Evolutionary conservation across 306 rosid genomes (phyloP).

Genomic region (Dryas drummondii): DNA sequence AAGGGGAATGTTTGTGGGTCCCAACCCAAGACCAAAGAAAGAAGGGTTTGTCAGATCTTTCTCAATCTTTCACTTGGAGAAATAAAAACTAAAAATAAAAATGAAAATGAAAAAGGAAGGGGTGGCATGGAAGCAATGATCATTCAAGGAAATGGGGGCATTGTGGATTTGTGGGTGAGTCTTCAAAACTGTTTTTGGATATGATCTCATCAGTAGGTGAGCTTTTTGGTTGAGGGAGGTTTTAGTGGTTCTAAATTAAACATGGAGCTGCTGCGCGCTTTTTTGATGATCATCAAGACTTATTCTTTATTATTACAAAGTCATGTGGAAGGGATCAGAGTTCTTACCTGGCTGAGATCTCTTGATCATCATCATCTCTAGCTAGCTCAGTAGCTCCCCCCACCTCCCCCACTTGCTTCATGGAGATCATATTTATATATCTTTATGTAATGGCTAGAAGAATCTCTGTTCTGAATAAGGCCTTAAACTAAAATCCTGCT

Average conservation of each 20-base stretch:
- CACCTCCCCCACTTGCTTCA: not conserved
- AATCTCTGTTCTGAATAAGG: constrained; percentile 12
- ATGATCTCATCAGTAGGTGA: constrained; percentile 16
- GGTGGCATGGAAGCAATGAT: constrained; percentile 45
- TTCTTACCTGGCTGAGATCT: not conserved
- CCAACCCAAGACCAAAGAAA: constrained; percentile 26
- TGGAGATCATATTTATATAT: not conserved
- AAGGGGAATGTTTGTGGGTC: constrained; percentile 63
- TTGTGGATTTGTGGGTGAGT: constrained; percentile 28
- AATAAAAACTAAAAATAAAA: not conserved
- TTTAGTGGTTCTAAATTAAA: not conserved
- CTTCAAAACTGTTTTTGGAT: constrained; percentile 31
- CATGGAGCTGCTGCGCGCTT: not conserved
- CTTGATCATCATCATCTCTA: not conserved
- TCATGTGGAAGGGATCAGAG: not conserved
- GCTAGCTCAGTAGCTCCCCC: not conserved
- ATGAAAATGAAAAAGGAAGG: constrained; percentile 2
- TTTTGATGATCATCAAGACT: not conserved
- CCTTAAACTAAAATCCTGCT: constrained; percentile 9
- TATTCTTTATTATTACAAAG: not conserved
- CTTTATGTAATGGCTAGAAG: constrained; percentile 12
- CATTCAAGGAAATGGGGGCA: constrained; percentile 36
- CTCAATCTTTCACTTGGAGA: constrained; percentile 30
- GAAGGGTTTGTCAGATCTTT: constrained; percentile 44
- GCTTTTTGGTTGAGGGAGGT: constrained; percentile 3